Evolutionary conservation across 2,329 filamentous ascomycete species (phyloP).

Genomic region (Onygena corvina): DNA sequence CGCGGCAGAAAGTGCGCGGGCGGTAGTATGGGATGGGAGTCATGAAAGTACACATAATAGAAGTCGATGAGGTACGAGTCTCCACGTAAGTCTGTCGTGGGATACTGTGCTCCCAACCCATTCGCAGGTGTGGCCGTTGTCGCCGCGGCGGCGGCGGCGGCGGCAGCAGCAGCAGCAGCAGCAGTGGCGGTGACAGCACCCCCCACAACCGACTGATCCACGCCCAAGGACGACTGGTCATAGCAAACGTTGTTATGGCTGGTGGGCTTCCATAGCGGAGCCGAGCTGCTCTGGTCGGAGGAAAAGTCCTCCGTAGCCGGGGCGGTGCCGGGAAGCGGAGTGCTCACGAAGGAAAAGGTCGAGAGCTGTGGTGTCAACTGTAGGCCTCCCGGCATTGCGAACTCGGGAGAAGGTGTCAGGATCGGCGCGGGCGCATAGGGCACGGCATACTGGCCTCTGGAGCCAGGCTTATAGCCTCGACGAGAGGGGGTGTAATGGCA

Average conservation of each 20-base stretch:
- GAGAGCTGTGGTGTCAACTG: slow-evolving; percentile 1
- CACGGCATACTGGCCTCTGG: slow-evolving; percentile 36
- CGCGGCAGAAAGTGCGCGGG: slow-evolving; percentile 35
- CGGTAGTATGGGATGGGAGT: slow-evolving; percentile 45
- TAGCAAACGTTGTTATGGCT: background rate
- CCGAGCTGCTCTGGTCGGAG: background rate
- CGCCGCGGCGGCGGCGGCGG: too few relatives aligned
- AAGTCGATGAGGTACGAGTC: slow-evolving; percentile 39
- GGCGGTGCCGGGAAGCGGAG: background rate
- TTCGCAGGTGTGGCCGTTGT: too few relatives aligned
- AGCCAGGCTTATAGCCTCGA: slow-evolving; percentile 59
- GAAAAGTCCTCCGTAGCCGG: background rate
- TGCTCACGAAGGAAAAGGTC: slow-evolving; percentile 2
- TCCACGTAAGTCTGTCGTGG: slow-evolving; percentile 17
- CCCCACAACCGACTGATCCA: slow-evolving; percentile 24
- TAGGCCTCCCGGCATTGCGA: background rate
- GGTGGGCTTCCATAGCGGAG: background rate
- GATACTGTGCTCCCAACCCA: slow-evolving; percentile 17
- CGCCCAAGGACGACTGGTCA: slow-evolving; percentile 8
- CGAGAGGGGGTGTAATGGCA: slow-evolving; percentile 65
- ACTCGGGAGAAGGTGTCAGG: background rate
- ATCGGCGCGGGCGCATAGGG: background rate
- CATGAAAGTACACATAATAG: slow-evolving; percentile 46
- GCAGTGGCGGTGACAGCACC: too few relatives aligned
- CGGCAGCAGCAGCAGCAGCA: too few relatives aligned